Percentiles rank a stretch among this genome's conserved stretches.
Conservation (phyloP, 2,329 filamentous ascomycete species). For the Aspergillus sp. region DNA sequence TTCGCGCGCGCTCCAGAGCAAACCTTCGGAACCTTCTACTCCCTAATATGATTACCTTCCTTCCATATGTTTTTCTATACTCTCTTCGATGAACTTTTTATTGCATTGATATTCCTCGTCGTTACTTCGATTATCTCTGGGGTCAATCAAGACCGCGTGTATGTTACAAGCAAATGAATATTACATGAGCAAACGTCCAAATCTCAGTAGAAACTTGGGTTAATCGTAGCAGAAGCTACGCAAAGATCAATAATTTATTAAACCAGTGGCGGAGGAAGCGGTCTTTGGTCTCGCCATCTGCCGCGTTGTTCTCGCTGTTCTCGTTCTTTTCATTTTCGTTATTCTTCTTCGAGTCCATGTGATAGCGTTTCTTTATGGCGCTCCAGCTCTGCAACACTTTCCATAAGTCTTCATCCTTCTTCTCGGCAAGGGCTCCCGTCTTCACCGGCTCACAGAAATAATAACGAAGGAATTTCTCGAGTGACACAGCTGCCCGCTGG, state of each 20-base stretch:
- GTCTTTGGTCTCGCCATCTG: background rate
- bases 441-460: conserved; percentile 9
- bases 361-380: too few relatives aligned
- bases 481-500: background rate
- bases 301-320: background rate
- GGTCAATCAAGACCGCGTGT: conserved; percentile 15
- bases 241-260: background rate
- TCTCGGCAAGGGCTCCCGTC: background rate
- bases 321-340: background rate
- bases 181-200: conserved; percentile 1
- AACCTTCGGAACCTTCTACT: conserved; percentile 9
- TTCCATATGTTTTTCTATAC: conserved; percentile 11
- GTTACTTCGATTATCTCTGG: conserved; percentile 10
- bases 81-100: background rate
- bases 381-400: background rate
- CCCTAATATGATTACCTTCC: conserved; percentile 11
- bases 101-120: conserved; percentile 11
- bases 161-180: conserved; percentile 19
- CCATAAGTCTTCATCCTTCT: background rate
- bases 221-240: background rate
- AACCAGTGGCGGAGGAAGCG: background rate
- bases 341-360: background rate
- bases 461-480: conserved; percentile 10
- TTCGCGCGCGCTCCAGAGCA: background rate
- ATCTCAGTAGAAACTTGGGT: background rate